Evolutionary conservation across 2,329 filamentous ascomycete genomes (phyloP).

Genomic region (Sclerotiophoma versabilis): DNA sequence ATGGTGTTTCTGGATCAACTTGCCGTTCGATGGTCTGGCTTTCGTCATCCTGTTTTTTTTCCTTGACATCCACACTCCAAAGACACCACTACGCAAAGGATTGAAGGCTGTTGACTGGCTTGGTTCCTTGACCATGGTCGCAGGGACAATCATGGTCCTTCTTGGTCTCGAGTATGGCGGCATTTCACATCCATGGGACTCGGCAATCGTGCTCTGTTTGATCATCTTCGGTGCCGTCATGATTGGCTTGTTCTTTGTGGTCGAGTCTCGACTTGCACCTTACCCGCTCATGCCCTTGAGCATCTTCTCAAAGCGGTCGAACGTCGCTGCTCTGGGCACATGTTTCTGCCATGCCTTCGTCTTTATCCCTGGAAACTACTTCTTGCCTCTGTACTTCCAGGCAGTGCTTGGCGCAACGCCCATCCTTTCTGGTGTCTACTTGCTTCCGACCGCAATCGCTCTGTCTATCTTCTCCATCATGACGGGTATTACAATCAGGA

Average conservation of each 20-base stretch:
- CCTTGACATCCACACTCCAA: conserved; percentile 71
- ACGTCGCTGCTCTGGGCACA: conserved; percentile 69
- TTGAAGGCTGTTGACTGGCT: conserved; percentile 71
- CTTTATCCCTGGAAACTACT: conserved; percentile 81
- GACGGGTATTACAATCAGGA: conserved; percentile 61
- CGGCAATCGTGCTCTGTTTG: conserved; percentile 76
- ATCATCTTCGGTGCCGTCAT: conserved; percentile 74
- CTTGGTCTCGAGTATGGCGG: conserved; percentile 88
- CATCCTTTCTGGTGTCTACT: conserved; percentile 75
- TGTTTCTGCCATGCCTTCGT: conserved; percentile 78
- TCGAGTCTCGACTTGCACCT: conserved; percentile 75
- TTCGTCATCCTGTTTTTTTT: conserved; percentile 66
- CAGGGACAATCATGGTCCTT: conserved; percentile 83
- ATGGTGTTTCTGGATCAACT: conserved; percentile 67
- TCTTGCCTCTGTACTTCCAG: conserved; percentile 86
- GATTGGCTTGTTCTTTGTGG: conserved; percentile 71
- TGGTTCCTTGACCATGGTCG: conserved; percentile 71
- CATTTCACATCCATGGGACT: conserved; percentile 75
- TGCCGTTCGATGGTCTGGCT: conserved; percentile 67
- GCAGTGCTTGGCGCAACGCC: conserved; percentile 72
- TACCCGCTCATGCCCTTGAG: conserved; percentile 80
- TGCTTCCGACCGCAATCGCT: conserved; percentile 73
- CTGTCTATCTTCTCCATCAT: conserved; percentile 68
- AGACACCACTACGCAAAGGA: conserved; percentile 67
- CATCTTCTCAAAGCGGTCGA: conserved; percentile 72